A percentile compares a stretch with the other conserved stretches of the same genome.
phyloP scores from a whole-genome alignment of 192 early-diverging fungal species.

The Podila horticola region DNA sequence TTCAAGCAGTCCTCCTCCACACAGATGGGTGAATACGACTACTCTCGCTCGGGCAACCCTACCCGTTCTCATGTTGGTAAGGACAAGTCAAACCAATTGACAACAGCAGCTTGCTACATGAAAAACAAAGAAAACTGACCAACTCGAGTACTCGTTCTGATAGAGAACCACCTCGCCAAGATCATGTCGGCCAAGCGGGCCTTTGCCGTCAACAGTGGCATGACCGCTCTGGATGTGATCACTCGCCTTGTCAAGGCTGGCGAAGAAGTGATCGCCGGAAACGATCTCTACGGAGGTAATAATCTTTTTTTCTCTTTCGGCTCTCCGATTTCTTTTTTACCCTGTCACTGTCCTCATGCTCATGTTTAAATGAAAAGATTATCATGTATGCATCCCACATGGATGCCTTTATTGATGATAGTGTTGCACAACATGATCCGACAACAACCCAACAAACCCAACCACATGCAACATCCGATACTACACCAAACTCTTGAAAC shows the following conservation, averaged over 20 bases:
- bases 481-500: neutral
- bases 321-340: slow-evolving; percentile 11
- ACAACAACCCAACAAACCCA: too few species aligned
- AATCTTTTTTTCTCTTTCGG: neutral
- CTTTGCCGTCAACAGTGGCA: slow-evolving; percentile 90
- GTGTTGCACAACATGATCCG: too few species aligned
- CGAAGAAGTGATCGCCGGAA: slow-evolving; percentile 93
- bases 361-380: too few species aligned
- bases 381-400: too few species aligned
- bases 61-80: slow-evolving; percentile 92
- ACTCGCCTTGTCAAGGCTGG: slow-evolving; percentile 86
- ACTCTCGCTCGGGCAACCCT: slow-evolving; percentile 96
- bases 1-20: slow-evolving; percentile 90
- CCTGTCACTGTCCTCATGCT: neutral
- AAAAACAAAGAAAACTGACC: neutral
- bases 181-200: slow-evolving; percentile 91
- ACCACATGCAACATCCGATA: neutral
- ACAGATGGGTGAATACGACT: slow-evolving; percentile 94
- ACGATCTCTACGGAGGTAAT: slow-evolving; percentile 95
- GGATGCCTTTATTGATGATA: too few species aligned
- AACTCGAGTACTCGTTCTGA: slow-evolving; percentile 1
- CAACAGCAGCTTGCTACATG: neutral
- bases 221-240: slow-evolving; percentile 95
- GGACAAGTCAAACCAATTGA: neutral
- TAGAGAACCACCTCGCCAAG: slow-evolving; percentile 93